phyloP scores from a whole-genome alignment of 1,139 yeast species.

The Sugiyamaella japonica region DNA sequence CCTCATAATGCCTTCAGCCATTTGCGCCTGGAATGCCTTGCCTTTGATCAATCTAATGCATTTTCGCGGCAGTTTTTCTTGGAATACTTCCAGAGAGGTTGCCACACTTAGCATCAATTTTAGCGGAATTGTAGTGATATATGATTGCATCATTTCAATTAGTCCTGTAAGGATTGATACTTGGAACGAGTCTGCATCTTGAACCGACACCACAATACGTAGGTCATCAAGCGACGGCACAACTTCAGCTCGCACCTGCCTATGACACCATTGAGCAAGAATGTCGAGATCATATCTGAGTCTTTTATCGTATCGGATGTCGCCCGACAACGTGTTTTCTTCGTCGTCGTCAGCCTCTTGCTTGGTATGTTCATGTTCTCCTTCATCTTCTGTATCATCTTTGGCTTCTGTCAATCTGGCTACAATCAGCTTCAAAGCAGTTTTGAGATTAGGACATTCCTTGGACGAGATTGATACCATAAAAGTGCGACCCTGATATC shows the following conservation, averaged over 20 bases:
- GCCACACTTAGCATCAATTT: conserved; percentile 57
- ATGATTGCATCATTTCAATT: conserved; percentile 48
- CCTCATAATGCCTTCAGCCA: conserved; percentile 27
- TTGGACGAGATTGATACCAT: conserved; percentile 37
- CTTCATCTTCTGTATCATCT: conserved; percentile 23
- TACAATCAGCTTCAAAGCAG: conserved; percentile 43
- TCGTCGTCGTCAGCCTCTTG: conserved; percentile 20
- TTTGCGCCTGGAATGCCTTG: conserved; percentile 30
- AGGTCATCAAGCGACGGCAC: conserved; percentile 28
- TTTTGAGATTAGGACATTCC: conserved; percentile 41
- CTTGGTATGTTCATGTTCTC: background rate
- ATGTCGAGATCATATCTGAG: conserved; percentile 55
- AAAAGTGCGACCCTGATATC: conserved; percentile 22
- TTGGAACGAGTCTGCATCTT: conserved; percentile 63
- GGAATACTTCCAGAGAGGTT: conserved; percentile 48
- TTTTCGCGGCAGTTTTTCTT: conserved; percentile 45
- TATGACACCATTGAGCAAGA: conserved; percentile 49
- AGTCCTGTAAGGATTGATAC: conserved; percentile 53
- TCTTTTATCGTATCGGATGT: conserved; percentile 39
- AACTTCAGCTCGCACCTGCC: conserved; percentile 25
- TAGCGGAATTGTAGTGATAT: conserved; percentile 43
- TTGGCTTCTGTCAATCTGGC: conserved; percentile 36
- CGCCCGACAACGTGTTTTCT: conserved; percentile 21
- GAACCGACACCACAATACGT: conserved; percentile 52
- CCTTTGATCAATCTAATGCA: conserved; percentile 33